Base-by-base conservation (phyloP, 2,329 filamentous ascomycete species). In the Neonectria sp. region DNA sequence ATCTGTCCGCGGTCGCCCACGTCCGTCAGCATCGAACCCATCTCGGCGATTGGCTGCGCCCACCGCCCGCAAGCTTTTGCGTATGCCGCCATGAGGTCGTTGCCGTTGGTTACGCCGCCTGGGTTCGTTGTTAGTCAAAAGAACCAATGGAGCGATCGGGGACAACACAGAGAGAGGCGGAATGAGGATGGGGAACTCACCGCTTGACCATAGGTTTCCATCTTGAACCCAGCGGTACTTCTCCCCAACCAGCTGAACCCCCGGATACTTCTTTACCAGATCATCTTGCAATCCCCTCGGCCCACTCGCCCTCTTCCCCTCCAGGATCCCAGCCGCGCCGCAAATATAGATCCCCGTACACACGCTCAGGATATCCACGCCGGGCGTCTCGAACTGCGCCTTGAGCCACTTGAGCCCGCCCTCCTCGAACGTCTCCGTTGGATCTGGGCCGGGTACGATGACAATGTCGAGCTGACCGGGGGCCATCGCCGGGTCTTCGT, bases 41-140 rank as follows among this genome's bases (percentile, higher is more conserved):
- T 71, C 73, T 88, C 86, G 11, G 80, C 85, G 17, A 87, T 68
- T 0, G 82, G 75, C 5, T 67, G 71, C 1, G 85, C 80, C 72
- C 87, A 86, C 61, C 81, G 81, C 60, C 80, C 79, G 49, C 79
- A 80, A 6, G 81, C 77, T 40, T 84, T 81, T 9, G 82, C 82
- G 72, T 88, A 89, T 3, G 86, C 86, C 21, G 84, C 83, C 51
- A 88, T 83, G 60, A 89, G 80, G 64, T 89, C 87, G 70, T 88
- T 88, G 35, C 86, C 86, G 67, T 88, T 88, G 13, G 86, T 89
- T 60, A 89, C 78, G 57, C 85, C 86, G n/a, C 85, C 85, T 86
- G 13, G 12, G 27, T 4, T 25, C 37, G 27, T 3, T 35, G 62
- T 65, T 25, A 51, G 55, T 37, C 27, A 17, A 11, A n/a, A n/a